phyloP scores from a whole-genome alignment of 2,329 filamentous ascomycete genomes.

The Fusarium goolgardi region DNA sequence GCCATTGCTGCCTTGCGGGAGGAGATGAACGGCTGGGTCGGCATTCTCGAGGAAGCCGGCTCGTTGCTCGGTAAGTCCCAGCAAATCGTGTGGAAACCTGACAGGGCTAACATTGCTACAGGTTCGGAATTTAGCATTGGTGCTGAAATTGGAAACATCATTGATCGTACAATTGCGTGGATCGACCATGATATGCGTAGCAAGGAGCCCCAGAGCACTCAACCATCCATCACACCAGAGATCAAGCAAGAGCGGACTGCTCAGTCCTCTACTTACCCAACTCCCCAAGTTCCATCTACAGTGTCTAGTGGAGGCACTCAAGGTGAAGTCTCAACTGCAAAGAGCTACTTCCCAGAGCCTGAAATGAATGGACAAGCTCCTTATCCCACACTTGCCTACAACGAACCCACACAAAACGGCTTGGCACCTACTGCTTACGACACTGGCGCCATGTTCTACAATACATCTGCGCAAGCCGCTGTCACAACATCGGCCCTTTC shows the following conservation, averaged over 20 bases:
- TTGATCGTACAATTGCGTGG: constrained; percentile 63
- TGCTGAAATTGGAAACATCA: constrained; percentile 60
- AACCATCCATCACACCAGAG: constrained; percentile 35
- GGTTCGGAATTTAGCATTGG: constrained; percentile 59
- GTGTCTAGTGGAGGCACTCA: constrained; percentile 28
- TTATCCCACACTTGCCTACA: constrained; percentile 51
- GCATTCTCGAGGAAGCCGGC: constrained; percentile 74
- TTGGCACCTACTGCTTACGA: constrained; percentile 45
- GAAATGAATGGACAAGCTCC: constrained; percentile 45
- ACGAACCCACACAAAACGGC: constrained; percentile 43
- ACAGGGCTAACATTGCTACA: constrained; percentile 45
- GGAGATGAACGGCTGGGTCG: constrained; percentile 78
- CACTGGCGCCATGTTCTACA: constrained; percentile 49
- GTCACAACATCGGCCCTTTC: constrained; percentile 41
- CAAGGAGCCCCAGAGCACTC: constrained; percentile 44
- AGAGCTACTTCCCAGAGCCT: constrained; percentile 49
- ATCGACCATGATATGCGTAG: constrained; percentile 63
- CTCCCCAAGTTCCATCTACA: constrained; percentile 26
- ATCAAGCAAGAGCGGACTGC: constrained; percentile 54
- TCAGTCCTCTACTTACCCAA: constrained; percentile 43
- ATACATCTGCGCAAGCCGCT: constrained; percentile 38
- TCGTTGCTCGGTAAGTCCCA: constrained; percentile 70
- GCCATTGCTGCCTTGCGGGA: constrained; percentile 70
- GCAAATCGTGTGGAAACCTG: background rate
- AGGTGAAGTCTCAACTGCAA: constrained; percentile 39